A percentile compares a stretch with the other conserved stretches of the same genome.
Conservation (phyloP, 2,329 filamentous ascomycete genomes). For the Epichloe sp. region DNA sequence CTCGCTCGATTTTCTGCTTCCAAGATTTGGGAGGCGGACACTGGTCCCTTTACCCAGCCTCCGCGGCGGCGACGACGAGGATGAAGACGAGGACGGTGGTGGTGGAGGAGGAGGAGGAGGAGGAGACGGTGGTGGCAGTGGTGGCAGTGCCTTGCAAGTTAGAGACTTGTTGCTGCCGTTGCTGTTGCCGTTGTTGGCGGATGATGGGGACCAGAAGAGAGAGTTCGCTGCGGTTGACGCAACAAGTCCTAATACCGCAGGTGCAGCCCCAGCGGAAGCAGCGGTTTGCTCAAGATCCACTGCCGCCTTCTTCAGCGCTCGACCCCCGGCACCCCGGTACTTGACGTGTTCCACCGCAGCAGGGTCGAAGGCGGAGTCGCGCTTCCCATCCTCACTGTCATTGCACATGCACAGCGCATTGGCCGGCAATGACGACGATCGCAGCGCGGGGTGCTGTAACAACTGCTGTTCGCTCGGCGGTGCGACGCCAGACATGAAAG, state of each 20-base stretch:
- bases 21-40: conserved; percentile 13
- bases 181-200: background rate
- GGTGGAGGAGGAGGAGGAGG: too few relatives aligned
- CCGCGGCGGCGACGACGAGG: conserved; percentile 1
- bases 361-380: conserved; percentile 29
- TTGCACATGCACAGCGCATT: conserved; percentile 13
- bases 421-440: conserved; percentile 13
- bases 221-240: background rate
- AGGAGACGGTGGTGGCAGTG: background rate
- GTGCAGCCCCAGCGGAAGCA: conserved; percentile 7
- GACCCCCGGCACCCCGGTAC: conserved; percentile 6
- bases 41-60: conserved; percentile 17
- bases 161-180: background rate
- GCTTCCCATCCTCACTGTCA: conserved; percentile 33
- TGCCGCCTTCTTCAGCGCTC: conserved; percentile 4
- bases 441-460: conserved; percentile 34
- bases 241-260: background rate
- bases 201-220: background rate
- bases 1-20: conserved; percentile 14
- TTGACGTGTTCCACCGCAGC: conserved; percentile 5
- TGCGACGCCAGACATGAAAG: conserved; percentile 19
- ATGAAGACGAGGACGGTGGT: background rate
- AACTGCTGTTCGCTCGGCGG: conserved; percentile 31
- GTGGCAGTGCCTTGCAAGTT: background rate
- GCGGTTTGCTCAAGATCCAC: background rate